Conservation (phyloP, 192 early-diverging fungal genomes). For the Coemansia nantahalensis region DNA sequence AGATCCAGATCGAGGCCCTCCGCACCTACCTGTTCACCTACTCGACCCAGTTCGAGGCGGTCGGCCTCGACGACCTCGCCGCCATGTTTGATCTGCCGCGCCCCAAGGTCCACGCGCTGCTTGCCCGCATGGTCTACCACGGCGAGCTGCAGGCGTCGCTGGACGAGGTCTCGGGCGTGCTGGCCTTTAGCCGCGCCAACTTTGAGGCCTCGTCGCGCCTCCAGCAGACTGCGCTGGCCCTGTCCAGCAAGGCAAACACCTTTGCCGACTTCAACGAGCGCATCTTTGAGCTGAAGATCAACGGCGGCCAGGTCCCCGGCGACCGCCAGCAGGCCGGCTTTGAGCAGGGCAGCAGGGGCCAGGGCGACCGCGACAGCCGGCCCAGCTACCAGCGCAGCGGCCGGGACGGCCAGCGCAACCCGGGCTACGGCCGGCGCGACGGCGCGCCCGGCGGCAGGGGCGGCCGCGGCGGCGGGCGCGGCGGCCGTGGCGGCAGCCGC, state of each 20-base stretch:
- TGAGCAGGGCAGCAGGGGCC: constrained; percentile 26
- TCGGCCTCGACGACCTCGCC: constrained; percentile 78
- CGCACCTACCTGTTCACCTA: constrained; percentile 96
- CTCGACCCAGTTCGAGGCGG: constrained; percentile 84
- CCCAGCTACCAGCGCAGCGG: constrained; percentile 40
- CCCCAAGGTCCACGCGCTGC: constrained; percentile 64
- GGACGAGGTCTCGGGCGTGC: constrained; percentile 75
- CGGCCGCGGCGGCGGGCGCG: constrained; percentile 17
- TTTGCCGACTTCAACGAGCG: constrained; percentile 93
- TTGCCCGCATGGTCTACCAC: constrained; percentile 93
- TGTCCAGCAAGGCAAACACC: constrained; percentile 80
- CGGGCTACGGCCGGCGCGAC: constrained; percentile 12
- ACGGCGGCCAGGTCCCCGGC: constrained; percentile 42
- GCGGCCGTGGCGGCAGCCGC: constrained; percentile 19
- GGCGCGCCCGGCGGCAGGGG: constrained; percentile 17
- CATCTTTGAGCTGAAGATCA: constrained; percentile 72
- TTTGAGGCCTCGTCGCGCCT: constrained; percentile 67
- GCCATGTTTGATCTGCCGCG: constrained; percentile 84
- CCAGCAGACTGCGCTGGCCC: constrained; percentile 82
- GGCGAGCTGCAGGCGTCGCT: constrained; percentile 88
- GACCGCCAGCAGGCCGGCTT: constrained; percentile 38
- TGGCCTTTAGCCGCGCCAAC: constrained; percentile 77
- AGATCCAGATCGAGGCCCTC: constrained; percentile 95
- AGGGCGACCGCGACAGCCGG: constrained; percentile 41
- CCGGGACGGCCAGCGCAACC: constrained; percentile 30